A percentile compares a stretch with the other conserved stretches of the same genome.
These are phyloP conservation scores for Emergomyces pasteurianus DNA, from an alignment of 2,329 filamentous ascomycete genomes.

Conservation along the genomic window DNA sequence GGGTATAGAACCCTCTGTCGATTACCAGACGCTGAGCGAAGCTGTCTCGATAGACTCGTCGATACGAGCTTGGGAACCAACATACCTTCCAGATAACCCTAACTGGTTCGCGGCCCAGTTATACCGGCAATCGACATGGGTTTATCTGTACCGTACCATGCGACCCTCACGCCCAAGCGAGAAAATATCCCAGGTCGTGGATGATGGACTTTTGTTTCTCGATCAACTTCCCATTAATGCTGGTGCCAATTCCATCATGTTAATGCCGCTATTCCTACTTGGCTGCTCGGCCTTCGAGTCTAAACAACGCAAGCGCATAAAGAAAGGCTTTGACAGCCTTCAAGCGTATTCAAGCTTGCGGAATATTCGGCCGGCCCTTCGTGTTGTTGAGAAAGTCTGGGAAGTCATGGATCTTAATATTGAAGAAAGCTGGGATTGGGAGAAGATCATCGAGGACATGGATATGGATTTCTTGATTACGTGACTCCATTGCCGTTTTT, in stretches of 20 bases:
- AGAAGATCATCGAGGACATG: slow-evolving; percentile 46
- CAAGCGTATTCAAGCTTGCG: slow-evolving; percentile 45
- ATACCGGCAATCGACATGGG: slow-evolving; percentile 52
- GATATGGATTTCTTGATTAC: slow-evolving; percentile 52
- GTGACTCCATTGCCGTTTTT: slow-evolving; percentile 20
- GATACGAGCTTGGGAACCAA: slow-evolving; percentile 62
- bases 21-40: slow-evolving; percentile 59
- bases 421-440: slow-evolving; percentile 52
- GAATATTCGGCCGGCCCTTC: slow-evolving; percentile 46
- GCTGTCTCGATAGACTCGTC: slow-evolving; percentile 65
- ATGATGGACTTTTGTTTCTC: slow-evolving; percentile 46
- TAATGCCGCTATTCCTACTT: slow-evolving; percentile 50
- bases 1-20: slow-evolving; percentile 54
- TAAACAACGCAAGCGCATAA: slow-evolving; percentile 44
- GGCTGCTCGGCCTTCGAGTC: slow-evolving; percentile 48
- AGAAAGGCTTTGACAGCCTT: slow-evolving; percentile 41
- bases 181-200: slow-evolving; percentile 45
- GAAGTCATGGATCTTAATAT: slow-evolving; percentile 46
- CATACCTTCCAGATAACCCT: slow-evolving; percentile 38
- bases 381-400: slow-evolving; percentile 47
- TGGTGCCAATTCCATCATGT: slow-evolving; percentile 46
- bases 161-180: slow-evolving; percentile 43
- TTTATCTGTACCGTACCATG: slow-evolving; percentile 51
- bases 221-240: slow-evolving; percentile 43
- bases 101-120: slow-evolving; percentile 47